Percentiles rank a stretch among this genome's conserved stretches.
Conservation (phyloP, 1,284 basidiomycete genomes). For the Cutaneotrichosporon curvatum region DNA sequence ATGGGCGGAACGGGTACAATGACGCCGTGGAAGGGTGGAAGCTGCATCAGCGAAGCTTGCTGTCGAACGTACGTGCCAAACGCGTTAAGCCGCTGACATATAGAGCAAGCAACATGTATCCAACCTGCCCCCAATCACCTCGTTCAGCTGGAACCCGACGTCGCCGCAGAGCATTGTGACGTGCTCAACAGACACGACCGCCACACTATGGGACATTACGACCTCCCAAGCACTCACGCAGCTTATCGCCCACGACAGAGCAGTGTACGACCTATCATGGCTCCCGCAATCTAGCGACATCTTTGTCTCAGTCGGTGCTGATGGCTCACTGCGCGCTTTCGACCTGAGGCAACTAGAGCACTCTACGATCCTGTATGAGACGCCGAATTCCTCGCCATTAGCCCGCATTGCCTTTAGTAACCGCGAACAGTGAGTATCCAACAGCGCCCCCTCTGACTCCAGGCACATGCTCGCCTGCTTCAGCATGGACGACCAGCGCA, state of each 20-base stretch:
- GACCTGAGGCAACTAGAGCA: constrained; percentile 94
- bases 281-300: constrained; percentile 96
- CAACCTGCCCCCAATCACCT: constrained; percentile 77
- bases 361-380: constrained; percentile 97
- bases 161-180: constrained; percentile 82
- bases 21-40: constrained; percentile 51
- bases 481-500: constrained; percentile 65
- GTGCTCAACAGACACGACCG: constrained; percentile 92
- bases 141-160: constrained; percentile 92
- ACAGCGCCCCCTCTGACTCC: not conserved
- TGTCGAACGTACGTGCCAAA: constrained; percentile 67
- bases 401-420: constrained; percentile 73
- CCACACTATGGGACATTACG: constrained; percentile 96
- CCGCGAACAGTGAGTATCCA: constrained; percentile 32
- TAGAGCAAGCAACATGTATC: constrained; percentile 71
- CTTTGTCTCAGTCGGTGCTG: constrained; percentile 96
- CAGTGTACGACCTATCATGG: constrained; percentile 75
- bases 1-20: constrained; percentile 44
- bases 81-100: constrained; percentile 1
- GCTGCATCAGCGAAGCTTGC: constrained; percentile 42
- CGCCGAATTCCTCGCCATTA: constrained; percentile 58
- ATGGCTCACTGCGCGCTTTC: constrained; percentile 92
- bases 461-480: constrained; percentile 46
- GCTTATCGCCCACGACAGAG: constrained; percentile 94
- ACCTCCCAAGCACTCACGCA: constrained; percentile 94